Evolutionary conservation across 2,329 filamentous ascomycete species (phyloP).

Genomic region (Aspergillus pseudoglaucus): DNA sequence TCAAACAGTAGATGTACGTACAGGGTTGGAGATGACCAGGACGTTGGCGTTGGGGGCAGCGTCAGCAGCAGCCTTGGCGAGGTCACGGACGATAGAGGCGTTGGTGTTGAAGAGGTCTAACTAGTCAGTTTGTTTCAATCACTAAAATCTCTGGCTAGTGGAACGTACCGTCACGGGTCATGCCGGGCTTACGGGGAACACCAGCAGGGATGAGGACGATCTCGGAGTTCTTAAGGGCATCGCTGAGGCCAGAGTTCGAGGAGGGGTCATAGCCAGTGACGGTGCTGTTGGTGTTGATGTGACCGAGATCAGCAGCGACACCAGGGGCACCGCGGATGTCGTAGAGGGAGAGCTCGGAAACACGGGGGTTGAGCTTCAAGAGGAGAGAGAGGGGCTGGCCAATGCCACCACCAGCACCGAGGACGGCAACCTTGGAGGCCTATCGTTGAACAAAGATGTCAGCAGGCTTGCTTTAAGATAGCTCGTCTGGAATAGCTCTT

Average conservation of each 20-base stretch:
- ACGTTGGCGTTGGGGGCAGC: constrained; percentile 87
- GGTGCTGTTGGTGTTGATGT: constrained; percentile 98
- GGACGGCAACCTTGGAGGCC: constrained; percentile 95
- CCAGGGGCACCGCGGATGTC: constrained; percentile 92
- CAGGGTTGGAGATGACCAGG: constrained; percentile 96
- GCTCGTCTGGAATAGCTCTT: constrained; percentile 1
- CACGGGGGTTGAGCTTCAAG: constrained; percentile 96
- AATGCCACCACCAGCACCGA: constrained; percentile 96
- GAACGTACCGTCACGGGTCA: constrained; percentile 83
- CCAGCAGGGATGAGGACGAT: constrained; percentile 96
- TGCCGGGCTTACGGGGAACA: constrained; percentile 98
- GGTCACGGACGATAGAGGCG: constrained; percentile 96
- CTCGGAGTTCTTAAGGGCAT: constrained; percentile 78
- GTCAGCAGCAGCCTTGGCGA: constrained; percentile 90
- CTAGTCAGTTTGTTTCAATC: neutral
- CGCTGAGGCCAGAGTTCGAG: constrained; percentile 61
- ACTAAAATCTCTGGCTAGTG: neutral
- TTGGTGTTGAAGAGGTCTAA: constrained; percentile 99
- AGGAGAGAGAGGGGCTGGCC: constrained; percentile 96
- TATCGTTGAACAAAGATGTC: constrained; percentile 34
- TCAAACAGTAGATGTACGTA: constrained; percentile 30
- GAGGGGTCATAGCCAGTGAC: constrained; percentile 85
- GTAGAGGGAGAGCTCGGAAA: constrained; percentile 91
- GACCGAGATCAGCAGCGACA: constrained; percentile 95
- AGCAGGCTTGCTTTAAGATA: constrained; percentile 2